These are phyloP conservation scores for Biscogniauxia mediterranea DNA, from an alignment of 2,329 filamentous ascomycete genomes.

Conservation along the genomic window DNA sequence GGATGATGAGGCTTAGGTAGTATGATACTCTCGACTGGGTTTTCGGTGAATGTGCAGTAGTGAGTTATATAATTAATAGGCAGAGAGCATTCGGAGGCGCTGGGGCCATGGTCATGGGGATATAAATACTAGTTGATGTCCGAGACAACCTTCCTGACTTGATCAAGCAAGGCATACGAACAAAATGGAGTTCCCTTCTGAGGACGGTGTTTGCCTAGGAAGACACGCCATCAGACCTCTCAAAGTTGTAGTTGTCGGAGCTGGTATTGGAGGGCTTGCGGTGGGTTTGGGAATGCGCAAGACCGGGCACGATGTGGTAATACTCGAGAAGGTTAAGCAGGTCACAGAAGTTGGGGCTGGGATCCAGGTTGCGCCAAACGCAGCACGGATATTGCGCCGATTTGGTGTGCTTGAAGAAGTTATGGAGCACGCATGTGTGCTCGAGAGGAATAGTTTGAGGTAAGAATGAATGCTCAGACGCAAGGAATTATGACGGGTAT, in stretches of 20 bases:
- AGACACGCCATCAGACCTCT: constrained; percentile 14
- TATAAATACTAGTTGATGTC: neutral
- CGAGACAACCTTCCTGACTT: neutral
- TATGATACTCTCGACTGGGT: no score
- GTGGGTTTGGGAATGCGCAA: constrained; percentile 38
- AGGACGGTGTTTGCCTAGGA: constrained; percentile 8
- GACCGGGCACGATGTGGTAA: constrained; percentile 16
- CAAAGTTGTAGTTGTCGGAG: constrained; percentile 34
- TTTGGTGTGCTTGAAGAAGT: constrained; percentile 30
- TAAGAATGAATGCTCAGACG: constrained; percentile 10
- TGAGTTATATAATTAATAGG: no score
- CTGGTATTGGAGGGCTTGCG: constrained; percentile 42
- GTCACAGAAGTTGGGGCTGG: constrained; percentile 39
- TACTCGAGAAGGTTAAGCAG: constrained; percentile 34
- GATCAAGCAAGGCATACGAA: neutral
- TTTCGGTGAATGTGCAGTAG: no score
- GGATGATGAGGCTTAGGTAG: no score
- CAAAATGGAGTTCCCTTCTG: neutral
- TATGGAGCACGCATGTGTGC: constrained; percentile 19
- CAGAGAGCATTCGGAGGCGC: no score
- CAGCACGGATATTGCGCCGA: constrained; percentile 27
- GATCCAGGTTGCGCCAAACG: constrained; percentile 38
- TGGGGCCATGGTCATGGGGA: no score
- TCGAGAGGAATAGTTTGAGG: constrained; percentile 31
- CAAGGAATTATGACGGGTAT: neutral